These are phyloP conservation scores for Lactuca sativa DNA, from an alignment of 129 eudicot genomes.

Conservation along the genomic window DNA sequence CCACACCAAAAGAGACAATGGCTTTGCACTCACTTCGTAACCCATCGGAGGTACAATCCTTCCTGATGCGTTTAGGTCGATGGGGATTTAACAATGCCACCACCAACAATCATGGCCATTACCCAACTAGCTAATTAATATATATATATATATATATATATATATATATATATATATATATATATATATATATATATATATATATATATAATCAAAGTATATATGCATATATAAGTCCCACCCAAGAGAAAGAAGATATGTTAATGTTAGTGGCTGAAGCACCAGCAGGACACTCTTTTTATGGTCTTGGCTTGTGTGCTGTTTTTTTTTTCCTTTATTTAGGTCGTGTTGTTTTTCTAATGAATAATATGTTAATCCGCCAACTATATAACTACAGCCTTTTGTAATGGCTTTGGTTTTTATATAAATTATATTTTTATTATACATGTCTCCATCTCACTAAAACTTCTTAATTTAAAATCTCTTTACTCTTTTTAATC, in stretches of 20 bases:
- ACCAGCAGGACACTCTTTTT: conserved; percentile 24
- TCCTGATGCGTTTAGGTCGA: conserved; percentile 37
- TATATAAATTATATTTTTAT: not conserved
- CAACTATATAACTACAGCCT: not conserved
- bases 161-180: conserved; percentile 3
- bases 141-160: conserved; percentile 28
- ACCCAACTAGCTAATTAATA: conserved; percentile 9
- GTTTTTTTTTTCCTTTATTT: conserved; percentile 15
- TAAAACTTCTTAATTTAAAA: too few relatives aligned
- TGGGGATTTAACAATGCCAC: conserved; percentile 28
- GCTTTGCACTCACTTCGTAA: conserved; percentile 51
- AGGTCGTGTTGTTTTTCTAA: not conserved
- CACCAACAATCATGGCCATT: not conserved
- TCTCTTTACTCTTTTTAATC: too few relatives aligned
- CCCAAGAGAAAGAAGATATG: not conserved
- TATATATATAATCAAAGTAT: conserved; percentile 14
- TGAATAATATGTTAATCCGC: not conserved
- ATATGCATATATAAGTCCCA: not conserved
- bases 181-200: conserved; percentile 30
- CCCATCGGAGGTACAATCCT: conserved; percentile 46
- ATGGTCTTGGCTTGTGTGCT: conserved; percentile 29
- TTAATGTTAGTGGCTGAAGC: conserved; percentile 17
- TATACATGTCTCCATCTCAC: not conserved
- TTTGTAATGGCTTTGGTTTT: conserved; percentile 9
- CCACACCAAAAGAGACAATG: conserved; percentile 45